These are phyloP conservation scores for Escallonia rubra DNA, from an alignment of 129 eudicot species.

Conservation along the genomic window DNA sequence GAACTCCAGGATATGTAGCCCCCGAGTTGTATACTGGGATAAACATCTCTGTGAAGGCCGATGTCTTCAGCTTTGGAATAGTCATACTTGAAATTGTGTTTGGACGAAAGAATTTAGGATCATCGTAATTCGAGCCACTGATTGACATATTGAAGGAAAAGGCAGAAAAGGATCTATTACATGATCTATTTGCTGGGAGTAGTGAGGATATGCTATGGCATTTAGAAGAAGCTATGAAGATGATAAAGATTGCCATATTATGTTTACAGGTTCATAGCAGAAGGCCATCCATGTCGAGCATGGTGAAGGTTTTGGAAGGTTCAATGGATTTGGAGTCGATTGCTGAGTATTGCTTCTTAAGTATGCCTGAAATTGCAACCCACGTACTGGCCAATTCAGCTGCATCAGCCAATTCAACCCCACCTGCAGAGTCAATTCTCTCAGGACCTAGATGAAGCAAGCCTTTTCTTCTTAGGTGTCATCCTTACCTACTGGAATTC, in stretches of 20 bases:
- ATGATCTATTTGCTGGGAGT: conserved; percentile 19
- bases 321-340: neutral
- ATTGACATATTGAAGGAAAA: conserved; percentile 18
- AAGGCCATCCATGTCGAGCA: conserved; percentile 42
- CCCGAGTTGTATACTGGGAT: conserved; percentile 18
- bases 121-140: conserved; percentile 7
- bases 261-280: conserved; percentile 29
- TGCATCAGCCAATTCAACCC: neutral
- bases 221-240: conserved; percentile 29
- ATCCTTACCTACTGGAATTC: too few relatives aligned
- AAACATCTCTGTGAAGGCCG: conserved; percentile 13
- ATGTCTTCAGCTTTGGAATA: conserved; percentile 24
- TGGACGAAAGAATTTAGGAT: conserved; percentile 22
- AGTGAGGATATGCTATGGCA: conserved; percentile 19
- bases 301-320: neutral
- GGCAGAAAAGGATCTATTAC: conserved; percentile 17
- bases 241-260: conserved; percentile 38
- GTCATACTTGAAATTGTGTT: conserved; percentile 15
- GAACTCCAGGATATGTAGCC: conserved; percentile 20
- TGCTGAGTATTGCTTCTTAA: neutral
- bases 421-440: neutral
- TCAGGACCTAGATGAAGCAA: neutral
- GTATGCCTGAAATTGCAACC: neutral
- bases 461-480: too few relatives aligned
- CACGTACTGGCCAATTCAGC: neutral